Evolutionary conservation across 306 rosid species (phyloP).

Genomic region (Quercus ilex): DNA sequence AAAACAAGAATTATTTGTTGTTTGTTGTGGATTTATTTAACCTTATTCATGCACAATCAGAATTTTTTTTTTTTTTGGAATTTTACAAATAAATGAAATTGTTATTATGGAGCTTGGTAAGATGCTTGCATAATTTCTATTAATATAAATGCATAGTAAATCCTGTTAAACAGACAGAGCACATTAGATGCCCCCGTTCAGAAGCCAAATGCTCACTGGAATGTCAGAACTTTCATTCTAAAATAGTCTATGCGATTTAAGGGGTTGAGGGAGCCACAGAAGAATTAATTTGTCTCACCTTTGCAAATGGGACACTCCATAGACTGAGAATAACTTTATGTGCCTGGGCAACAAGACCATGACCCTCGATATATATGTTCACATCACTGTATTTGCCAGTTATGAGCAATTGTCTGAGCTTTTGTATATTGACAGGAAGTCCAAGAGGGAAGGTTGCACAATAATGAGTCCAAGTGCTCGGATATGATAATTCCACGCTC

Average conservation of each 20-base stretch:
- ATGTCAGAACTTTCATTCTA: background rate
- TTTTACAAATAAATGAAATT: background rate
- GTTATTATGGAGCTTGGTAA: background rate
- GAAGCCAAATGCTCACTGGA: background rate
- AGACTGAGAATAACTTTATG: conserved; percentile 85
- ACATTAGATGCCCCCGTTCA: background rate
- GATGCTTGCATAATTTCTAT: background rate
- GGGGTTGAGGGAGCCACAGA: background rate
- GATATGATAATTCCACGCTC: conserved; percentile 61
- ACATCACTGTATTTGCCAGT: conserved; percentile 74
- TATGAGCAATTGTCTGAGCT: conserved; percentile 53
- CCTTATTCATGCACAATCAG: background rate
- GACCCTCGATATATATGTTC: conserved; percentile 54
- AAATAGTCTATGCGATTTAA: background rate
- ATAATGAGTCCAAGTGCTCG: conserved; percentile 52
- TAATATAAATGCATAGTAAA: background rate
- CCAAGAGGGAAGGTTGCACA: conserved; percentile 57
- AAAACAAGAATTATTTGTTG: background rate
- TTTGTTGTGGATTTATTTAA: background rate
- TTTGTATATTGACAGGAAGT: conserved; percentile 51
- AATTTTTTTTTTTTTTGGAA: background rate
- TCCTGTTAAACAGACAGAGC: background rate
- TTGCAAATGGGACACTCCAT: conserved; percentile 89
- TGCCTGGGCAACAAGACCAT: conserved; percentile 55
- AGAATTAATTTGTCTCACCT: conserved; percentile 46